Base-by-base conservation (phyloP, 1,139 yeast genomes). In the Yamadazyma songkhlaensis region DNA sequence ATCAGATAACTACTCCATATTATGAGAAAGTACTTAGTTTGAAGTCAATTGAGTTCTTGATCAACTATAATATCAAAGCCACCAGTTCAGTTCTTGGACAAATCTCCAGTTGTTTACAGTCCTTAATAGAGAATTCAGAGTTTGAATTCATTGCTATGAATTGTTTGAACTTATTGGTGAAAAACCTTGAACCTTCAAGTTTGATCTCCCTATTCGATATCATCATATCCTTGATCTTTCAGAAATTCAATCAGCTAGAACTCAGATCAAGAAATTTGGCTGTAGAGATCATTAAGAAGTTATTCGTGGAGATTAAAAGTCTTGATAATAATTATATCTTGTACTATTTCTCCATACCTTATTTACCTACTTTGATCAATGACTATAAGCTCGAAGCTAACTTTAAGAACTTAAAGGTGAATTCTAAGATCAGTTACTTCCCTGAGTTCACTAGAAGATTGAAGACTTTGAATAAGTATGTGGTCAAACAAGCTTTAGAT, bases 41-140 rank as follows among this genome's bases (percentile, higher is more conserved):
- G 7, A 67, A 78, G 37, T 96, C 96, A 0, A 74, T 92, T 28
- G 78, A 81, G 32, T 79, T 83, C 45, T 62, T 90, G 28, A 78
- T 87, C 14, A 68, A 72, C 35, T 71, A 80, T n/a, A 71, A 85
- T 22, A 79, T 81, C 4, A 57, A 70, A 3, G 74, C 83, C 1
- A 77, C 87, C 12, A 78, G 84, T 2, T 76, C 88, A 4, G 92
- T 95, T 0, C 64, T 90, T 25, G 96, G 97, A 0, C 98, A 92
- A 54, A 76, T 94, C 4, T 83, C 89, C 41, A 84, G 95, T 1
- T 85, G 95, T 49, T 63, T 94, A 13, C 97, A 89, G 53, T 80
- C 92, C 0, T 84, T 94, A 0, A 60, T 90, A 24, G 90, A 83
- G 29, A 74, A 74, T 15, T 62, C 72, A 0, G 80, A 77, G 23